Evolutionary conservation across 2,329 filamentous ascomycete genomes (phyloP).

Genomic region (Ramularia collo-cygni): DNA sequence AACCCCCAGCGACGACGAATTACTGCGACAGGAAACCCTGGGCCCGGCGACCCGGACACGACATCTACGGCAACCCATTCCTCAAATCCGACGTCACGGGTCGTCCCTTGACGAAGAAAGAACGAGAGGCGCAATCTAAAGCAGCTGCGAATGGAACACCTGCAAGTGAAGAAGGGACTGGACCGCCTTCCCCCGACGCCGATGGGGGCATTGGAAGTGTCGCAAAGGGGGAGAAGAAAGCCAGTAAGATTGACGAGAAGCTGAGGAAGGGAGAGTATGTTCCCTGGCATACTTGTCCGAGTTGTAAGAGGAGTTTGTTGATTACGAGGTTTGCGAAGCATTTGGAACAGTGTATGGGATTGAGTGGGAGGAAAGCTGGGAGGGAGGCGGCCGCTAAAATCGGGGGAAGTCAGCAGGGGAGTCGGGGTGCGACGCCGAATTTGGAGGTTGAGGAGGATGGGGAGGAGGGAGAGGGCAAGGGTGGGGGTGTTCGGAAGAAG

Average conservation of each 20-base stretch:
- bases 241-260: slow-evolving; percentile 37
- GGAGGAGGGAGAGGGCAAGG: slow-evolving; percentile 16
- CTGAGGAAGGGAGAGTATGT: slow-evolving; percentile 46
- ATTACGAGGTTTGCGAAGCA: slow-evolving; percentile 56
- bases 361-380: slow-evolving; percentile 47
- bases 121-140: slow-evolving; percentile 56
- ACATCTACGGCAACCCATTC: slow-evolving; percentile 79
- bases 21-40: slow-evolving; percentile 77
- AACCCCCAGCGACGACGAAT: slow-evolving; percentile 41
- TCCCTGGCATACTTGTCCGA: slow-evolving; percentile 51
- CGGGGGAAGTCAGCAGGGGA: slow-evolving; percentile 28
- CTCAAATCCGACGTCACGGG: slow-evolving; percentile 57
- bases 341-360: slow-evolving; percentile 54
- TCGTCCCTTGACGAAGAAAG: slow-evolving; percentile 57
- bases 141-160: slow-evolving; percentile 46
- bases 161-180: slow-evolving; percentile 32
- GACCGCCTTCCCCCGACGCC: slow-evolving; percentile 26
- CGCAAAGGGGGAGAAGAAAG: slow-evolving; percentile 41
- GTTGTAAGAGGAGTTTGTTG: slow-evolving; percentile 55
- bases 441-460: slow-evolving; percentile 27
- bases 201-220: slow-evolving; percentile 21
- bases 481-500: slow-evolving; percentile 30
- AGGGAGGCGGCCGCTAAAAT: slow-evolving; percentile 44
- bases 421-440: slow-evolving; percentile 27
- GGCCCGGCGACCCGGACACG: slow-evolving; percentile 67